phyloP scores from a whole-genome alignment of 2,329 filamentous ascomycete species.

The Colletotrichum paranaense region DNA sequence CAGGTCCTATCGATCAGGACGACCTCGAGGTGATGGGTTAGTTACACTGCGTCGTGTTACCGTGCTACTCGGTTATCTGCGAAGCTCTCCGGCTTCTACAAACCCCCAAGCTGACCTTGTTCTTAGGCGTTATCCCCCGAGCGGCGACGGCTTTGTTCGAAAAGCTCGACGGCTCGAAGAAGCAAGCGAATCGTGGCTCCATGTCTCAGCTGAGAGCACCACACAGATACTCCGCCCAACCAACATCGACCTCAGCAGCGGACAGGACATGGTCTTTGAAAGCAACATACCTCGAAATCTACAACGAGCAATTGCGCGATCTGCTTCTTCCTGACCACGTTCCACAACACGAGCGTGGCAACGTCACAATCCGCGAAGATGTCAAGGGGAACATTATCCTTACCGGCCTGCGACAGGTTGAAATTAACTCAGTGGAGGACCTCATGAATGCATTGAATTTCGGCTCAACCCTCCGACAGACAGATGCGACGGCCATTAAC shows the following conservation, averaged over 20 bases:
- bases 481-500: conserved; percentile 96
- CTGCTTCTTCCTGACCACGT: conserved; percentile 83
- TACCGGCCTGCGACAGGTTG: conserved; percentile 87
- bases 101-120: not conserved
- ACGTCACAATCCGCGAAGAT: conserved; percentile 94
- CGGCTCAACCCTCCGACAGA: conserved; percentile 94
- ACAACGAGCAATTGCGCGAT: conserved; percentile 96
- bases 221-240: conserved; percentile 76
- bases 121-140: conserved; percentile 91
- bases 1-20: conserved; percentile 81
- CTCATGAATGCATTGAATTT: conserved; percentile 90
- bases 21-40: conserved; percentile 81
- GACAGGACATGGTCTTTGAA: conserved; percentile 92
- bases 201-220: conserved; percentile 85
- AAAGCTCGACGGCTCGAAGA: conserved; percentile 74
- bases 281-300: conserved; percentile 96
- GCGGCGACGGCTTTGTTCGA: conserved; percentile 90
- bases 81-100: not conserved
- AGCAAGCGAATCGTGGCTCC: conserved; percentile 68
- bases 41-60: conserved; percentile 44
- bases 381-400: conserved; percentile 93
- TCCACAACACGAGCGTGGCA: conserved; percentile 75
- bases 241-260: conserved; percentile 50
- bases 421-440: conserved; percentile 92
- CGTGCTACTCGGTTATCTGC: not conserved